Evolutionary conservation across 805 yeast genomes (phyloP).

Genomic region (Grigorovia yakushimaensis): DNA sequence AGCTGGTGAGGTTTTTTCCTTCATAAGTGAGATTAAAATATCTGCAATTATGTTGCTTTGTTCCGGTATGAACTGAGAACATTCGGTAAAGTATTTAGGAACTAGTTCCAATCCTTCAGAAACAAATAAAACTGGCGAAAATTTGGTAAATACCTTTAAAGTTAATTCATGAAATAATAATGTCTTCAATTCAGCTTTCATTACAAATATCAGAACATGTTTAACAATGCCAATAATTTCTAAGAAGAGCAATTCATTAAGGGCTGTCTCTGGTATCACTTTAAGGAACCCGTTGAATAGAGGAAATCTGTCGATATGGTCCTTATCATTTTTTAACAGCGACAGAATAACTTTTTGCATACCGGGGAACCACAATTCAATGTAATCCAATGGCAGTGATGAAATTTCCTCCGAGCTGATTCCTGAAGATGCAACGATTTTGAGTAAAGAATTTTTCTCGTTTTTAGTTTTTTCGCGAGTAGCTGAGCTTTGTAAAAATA

Average conservation of each 20-base stretch:
- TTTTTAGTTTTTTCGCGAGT: neutral
- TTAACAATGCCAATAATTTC: neutral
- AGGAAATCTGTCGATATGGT: neutral
- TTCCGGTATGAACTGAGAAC: neutral
- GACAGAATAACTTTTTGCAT: neutral
- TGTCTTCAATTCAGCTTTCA: neutral
- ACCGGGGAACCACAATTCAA: neutral
- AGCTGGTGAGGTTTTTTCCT: neutral
- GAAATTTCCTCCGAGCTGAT: neutral
- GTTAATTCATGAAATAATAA: neutral
- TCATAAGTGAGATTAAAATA: neutral
- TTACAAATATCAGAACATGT: neutral
- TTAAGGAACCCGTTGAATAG: neutral
- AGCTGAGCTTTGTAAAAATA: no score
- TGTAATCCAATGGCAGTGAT: neutral
- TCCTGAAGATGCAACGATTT: constrained; percentile 18
- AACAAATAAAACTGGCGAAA: neutral
- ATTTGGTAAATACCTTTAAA: neutral
- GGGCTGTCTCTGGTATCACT: neutral
- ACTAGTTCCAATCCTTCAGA: neutral
- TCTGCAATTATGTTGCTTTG: neutral
- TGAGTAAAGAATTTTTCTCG: constrained; percentile 6
- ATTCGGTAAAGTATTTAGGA: neutral
- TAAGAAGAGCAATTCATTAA: neutral
- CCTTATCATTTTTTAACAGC: neutral